A percentile compares a stretch with the other conserved stretches of the same genome.
phyloP scores from a whole-genome alignment of 768 basidiomycete species.

The Rhodotorula kratochvilovae region DNA sequence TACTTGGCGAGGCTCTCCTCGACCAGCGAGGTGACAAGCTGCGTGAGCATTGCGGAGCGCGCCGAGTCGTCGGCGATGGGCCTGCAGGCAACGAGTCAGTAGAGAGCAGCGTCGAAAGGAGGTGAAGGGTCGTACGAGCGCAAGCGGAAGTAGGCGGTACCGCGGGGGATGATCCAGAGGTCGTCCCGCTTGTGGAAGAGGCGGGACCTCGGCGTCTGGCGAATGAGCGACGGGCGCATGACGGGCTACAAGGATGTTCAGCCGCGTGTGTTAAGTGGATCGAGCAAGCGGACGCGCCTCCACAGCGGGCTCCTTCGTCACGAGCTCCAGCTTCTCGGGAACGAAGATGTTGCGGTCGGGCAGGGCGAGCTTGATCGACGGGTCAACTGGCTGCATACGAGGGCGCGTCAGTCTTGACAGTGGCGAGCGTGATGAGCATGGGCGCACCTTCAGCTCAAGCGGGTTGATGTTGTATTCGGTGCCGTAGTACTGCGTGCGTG shows the following conservation, averaged over 20 bases:
- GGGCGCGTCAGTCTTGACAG: too few species aligned
- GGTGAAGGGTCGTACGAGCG: slow-evolving; percentile 56
- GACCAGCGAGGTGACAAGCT: slow-evolving; percentile 75
- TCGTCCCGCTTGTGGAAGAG: slow-evolving; percentile 97
- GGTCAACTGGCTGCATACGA: slow-evolving; percentile 49
- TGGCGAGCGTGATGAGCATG: too few species aligned
- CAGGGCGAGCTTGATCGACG: slow-evolving; percentile 66
- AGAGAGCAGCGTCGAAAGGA: slow-evolving; percentile 11
- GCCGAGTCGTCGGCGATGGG: slow-evolving; percentile 54
- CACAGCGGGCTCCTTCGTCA: slow-evolving; percentile 60
- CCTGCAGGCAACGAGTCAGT: slow-evolving; percentile 34
- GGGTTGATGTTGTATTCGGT: slow-evolving; percentile 60
- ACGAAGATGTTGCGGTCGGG: slow-evolving; percentile 85
- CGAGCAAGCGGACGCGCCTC: slow-evolving; percentile 53
- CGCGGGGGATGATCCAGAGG: slow-evolving; percentile 34
- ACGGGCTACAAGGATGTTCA: slow-evolving; percentile 55
- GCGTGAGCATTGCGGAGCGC: slow-evolving; percentile 66
- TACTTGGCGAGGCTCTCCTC: slow-evolving; percentile 83
- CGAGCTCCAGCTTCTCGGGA: slow-evolving; percentile 72
- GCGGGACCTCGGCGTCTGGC: slow-evolving; percentile 64
- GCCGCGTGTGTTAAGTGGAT: background rate
- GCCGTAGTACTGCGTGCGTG: slow-evolving; percentile 61
- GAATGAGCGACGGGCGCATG: slow-evolving; percentile 69
- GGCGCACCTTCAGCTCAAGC: slow-evolving; percentile 4
- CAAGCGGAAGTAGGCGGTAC: slow-evolving; percentile 66